Evolutionary conservation across 306 rosid species (phyloP).

Genomic region (Rubus idaeus): DNA sequence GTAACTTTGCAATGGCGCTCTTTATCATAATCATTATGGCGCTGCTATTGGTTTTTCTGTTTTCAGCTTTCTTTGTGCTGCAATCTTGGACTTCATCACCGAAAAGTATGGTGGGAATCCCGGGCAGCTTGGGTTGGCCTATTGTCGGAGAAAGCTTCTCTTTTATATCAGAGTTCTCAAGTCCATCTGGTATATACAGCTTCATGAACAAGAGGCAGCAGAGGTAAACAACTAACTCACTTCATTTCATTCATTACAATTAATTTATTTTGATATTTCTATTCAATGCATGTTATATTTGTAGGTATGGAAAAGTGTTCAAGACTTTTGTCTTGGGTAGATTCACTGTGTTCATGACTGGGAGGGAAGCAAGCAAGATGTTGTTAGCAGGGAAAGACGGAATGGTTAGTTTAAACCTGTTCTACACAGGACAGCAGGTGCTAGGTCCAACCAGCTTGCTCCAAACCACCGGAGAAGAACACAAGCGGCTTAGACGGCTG

Average conservation of each 20-base stretch:
- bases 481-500: conserved; percentile 69
- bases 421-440: conserved; percentile 74
- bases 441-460: conserved; percentile 81
- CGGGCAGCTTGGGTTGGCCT: conserved; percentile 89
- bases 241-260: neutral
- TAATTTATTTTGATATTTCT: neutral
- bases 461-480: conserved; percentile 75
- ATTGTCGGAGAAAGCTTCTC: conserved; percentile 75
- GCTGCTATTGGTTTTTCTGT: conserved; percentile 29
- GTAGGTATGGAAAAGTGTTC: conserved; percentile 82
- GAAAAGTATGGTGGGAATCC: conserved; percentile 62
- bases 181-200: conserved; percentile 73
- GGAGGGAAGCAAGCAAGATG: conserved; percentile 82
- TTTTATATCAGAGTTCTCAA: conserved; percentile 69
- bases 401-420: conserved; percentile 77
- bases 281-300: neutral
- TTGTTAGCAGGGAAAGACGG: conserved; percentile 77
- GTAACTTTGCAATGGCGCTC: conserved; percentile 40
- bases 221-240: conserved; percentile 42
- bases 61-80: conserved; percentile 38
- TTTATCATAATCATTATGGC: conserved; percentile 28
- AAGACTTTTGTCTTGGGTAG: conserved; percentile 76
- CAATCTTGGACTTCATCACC: conserved; percentile 56
- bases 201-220: conserved; percentile 78
- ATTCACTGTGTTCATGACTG: conserved; percentile 77